Evolutionary conservation across 2,329 filamentous ascomycete species (phyloP).

Genomic region (Claviceps paspali): DNA sequence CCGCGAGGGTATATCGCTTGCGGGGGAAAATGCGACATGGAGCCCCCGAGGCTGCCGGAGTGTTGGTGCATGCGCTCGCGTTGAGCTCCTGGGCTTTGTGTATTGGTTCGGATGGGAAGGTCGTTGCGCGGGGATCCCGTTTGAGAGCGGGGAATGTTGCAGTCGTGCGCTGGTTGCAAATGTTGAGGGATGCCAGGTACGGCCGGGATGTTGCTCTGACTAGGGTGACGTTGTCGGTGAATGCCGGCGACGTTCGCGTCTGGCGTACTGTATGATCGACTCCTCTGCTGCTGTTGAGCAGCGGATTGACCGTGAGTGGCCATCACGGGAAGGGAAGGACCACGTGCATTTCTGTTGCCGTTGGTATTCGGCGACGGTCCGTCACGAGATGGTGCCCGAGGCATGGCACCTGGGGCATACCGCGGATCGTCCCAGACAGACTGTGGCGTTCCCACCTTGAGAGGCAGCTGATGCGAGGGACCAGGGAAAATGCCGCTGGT

Average conservation of each 20-base stretch:
- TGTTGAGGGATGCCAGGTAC: slow-evolving; percentile 67
- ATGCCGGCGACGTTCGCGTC: slow-evolving; percentile 66
- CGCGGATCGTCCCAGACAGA: slow-evolving; percentile 62
- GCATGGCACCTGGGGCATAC: slow-evolving; percentile 79
- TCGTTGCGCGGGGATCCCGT: slow-evolving; percentile 63
- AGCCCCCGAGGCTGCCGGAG: slow-evolving; percentile 33
- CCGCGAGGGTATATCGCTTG: slow-evolving; percentile 38
- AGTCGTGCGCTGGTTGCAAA: slow-evolving; percentile 44
- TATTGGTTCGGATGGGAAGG: slow-evolving; percentile 51
- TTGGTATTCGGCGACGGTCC: slow-evolving; percentile 53
- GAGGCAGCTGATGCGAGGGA: slow-evolving; percentile 52
- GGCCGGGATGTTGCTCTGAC: slow-evolving; percentile 43
- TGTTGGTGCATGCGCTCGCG: slow-evolving; percentile 40
- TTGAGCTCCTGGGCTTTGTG: slow-evolving; percentile 55
- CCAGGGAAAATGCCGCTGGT: slow-evolving; percentile 55
- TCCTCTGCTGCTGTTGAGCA: slow-evolving; percentile 48
- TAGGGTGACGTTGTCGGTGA: slow-evolving; percentile 39
- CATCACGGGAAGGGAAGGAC: slow-evolving; percentile 69
- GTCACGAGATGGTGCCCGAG: slow-evolving; percentile 65
- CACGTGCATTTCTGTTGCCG: slow-evolving; percentile 48
- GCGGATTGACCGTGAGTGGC: slow-evolving; percentile 38
- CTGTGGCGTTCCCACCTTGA: slow-evolving; percentile 52
- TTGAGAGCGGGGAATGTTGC: slow-evolving; percentile 60
- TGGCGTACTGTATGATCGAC: slow-evolving; percentile 86
- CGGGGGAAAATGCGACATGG: slow-evolving; percentile 39